Conservation (phyloP, 1,284 basidiomycete genomes). For the Mycena sp. region DNA sequence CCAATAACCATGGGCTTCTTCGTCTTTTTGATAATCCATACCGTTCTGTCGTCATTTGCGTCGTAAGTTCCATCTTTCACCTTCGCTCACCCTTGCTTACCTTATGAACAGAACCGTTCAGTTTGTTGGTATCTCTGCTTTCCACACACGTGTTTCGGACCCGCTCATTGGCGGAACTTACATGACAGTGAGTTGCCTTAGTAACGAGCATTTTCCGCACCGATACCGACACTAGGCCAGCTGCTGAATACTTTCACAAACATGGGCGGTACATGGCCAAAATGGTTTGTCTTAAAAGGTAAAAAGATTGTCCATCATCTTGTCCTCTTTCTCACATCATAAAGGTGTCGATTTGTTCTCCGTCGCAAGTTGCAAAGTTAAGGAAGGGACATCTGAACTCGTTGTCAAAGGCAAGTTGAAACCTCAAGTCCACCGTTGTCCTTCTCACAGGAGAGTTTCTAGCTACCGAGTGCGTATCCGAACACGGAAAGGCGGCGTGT, state of each 20-base stretch:
- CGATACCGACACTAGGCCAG: constrained; percentile 49
- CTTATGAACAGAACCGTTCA: constrained; percentile 82
- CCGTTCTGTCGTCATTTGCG: constrained; percentile 87
- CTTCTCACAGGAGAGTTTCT: constrained; percentile 20
- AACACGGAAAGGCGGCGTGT: constrained; percentile 87
- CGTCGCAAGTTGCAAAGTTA: constrained; percentile 81
- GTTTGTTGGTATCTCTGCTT: constrained; percentile 98
- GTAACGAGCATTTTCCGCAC: not conserved
- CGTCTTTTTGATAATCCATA: constrained; percentile 80
- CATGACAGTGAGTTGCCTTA: constrained; percentile 81
- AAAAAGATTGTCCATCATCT: constrained; percentile 11
- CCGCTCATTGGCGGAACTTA: constrained; percentile 98
- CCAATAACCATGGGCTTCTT: constrained; percentile 87
- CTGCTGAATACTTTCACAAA: constrained; percentile 97
- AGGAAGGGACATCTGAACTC: constrained; percentile 61
- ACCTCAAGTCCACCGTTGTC: not conserved
- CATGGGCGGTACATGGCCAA: constrained; percentile 98
- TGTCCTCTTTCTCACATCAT: constrained; percentile 15
- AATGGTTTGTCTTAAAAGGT: constrained; percentile 92
- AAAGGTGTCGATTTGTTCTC: constrained; percentile 88
- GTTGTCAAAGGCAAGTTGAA: constrained; percentile 61
- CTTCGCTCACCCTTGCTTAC: not conserved
- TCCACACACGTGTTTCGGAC: constrained; percentile 97
- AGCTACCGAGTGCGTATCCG: constrained; percentile 90
- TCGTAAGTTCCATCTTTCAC: constrained; percentile 60